phyloP scores from a whole-genome alignment of 73 alveolate genomes.

The Symbiodinium pilosum region DNA sequence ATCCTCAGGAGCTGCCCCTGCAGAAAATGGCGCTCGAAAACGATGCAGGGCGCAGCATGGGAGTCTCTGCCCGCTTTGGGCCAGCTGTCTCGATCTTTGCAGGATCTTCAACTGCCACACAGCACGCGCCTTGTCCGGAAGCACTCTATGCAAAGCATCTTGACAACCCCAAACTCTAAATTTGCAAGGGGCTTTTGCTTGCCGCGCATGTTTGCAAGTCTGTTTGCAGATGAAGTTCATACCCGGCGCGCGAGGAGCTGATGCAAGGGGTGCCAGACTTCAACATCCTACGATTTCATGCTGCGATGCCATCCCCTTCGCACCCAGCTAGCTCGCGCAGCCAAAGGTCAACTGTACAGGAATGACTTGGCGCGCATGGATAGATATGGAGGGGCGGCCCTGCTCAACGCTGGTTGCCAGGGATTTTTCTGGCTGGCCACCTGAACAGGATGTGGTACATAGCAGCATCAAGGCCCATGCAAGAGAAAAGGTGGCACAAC shows the following conservation, averaged over 20 bases:
- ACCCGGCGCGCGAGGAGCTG: background rate
- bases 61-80: background rate
- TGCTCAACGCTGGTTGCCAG: background rate
- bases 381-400: background rate
- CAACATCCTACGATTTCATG: background rate
- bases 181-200: too few species aligned
- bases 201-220: background rate
- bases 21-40: background rate
- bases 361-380: background rate
- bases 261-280: background rate
- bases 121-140: background rate
- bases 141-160: background rate
- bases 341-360: background rate
- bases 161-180: too few species aligned
- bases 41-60: background rate
- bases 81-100: background rate
- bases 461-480: background rate
- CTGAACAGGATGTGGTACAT: background rate
- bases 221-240: background rate
- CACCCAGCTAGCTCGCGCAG: background rate
- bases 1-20: too few species aligned
- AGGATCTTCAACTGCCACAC: background rate
- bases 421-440: slow-evolving; percentile 10
- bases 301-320: background rate
- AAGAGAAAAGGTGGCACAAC: background rate